Conservation (phyloP, 2,329 filamentous ascomycete genomes). For the Colletotrichum lindemuthianum region DNA sequence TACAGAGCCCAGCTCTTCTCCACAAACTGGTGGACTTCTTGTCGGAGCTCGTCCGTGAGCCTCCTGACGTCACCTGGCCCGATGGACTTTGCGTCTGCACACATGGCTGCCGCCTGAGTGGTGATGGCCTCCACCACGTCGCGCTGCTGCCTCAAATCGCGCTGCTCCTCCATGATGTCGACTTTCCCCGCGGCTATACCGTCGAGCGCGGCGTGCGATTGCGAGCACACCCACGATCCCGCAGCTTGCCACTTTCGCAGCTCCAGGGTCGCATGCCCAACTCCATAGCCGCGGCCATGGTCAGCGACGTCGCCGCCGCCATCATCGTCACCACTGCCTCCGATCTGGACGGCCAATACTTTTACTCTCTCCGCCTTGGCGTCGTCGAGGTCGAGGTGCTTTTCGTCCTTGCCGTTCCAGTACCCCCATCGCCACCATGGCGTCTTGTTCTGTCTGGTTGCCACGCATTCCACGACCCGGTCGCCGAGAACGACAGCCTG, state of each 20-base stretch:
- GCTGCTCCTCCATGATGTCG: background rate
- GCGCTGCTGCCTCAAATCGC: background rate
- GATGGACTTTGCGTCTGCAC: background rate
- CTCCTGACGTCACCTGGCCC: background rate
- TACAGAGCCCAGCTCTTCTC: background rate
- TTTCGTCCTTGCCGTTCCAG: background rate
- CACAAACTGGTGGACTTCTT: background rate
- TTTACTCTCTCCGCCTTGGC: background rate
- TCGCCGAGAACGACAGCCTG: no score
- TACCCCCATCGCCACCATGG: no score
- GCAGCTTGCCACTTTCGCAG: background rate
- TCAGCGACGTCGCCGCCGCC: background rate
- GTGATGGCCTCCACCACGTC: background rate
- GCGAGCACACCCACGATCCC: background rate
- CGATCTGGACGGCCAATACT: background rate
- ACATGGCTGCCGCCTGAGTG: background rate
- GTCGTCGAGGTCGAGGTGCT: background rate
- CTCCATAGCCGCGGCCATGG: no score
- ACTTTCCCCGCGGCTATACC: background rate
- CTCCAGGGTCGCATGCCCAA: background rate
- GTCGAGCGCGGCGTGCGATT: background rate
- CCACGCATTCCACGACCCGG: no score
- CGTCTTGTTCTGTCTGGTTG: no score
- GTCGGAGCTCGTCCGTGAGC: slow-evolving; percentile 1
- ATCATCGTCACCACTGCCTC: no score